Base-by-base conservation (phyloP, 352 stramenopile genomes). In the Globisporangium canariense region DNA sequence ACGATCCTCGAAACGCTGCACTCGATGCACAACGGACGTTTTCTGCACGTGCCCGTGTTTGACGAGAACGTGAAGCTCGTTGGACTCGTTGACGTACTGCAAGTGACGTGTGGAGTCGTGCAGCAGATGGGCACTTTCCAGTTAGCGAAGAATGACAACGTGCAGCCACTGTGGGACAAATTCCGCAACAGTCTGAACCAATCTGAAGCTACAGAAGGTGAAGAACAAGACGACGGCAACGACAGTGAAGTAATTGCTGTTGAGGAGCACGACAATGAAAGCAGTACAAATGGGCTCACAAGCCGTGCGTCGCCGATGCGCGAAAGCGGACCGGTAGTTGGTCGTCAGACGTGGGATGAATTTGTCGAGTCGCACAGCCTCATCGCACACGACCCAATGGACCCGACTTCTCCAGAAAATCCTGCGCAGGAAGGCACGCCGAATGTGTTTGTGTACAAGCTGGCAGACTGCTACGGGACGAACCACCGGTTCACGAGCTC, bases 11-110 rank as follows among this genome's bases (percentile, higher is more conserved):
- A 99, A 64, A 98, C 96, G 14, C 76, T 99, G 53, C 96, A 99
- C 72, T 97, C 93, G 55, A 99, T 99, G 95, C 96, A 98, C 72
- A 97, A 99, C 53, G 95, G 98, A 25, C 89, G 90, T 36, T 99
- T 99, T 75, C 70, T 99, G 25, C 97, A 98, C 58, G 79, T 99
- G 9, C 97, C 97, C 10, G 96, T 99, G 2, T 96, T 98, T 60
- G 90, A 98, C 64, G 74, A 88, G 16, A 65, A 87, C 66, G 86
- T 79, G n/a, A 88, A 79, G 40, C 81, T 99, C 32, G 81, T 98
- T 46, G 97, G 94, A 10, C 75, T 99, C 16, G 97, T 99, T 10
- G 96, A 99, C 74, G 96, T 99, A 20, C 89, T 99, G 60, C 95
- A 99, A 71, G 81, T 97, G 14, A 96, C 97, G 22, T 90, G 88